Percentiles rank a stretch among this genome's conserved stretches.
Evolutionary conservation across 768 basidiomycete species (phyloP).

Genomic region (Naganishia kalamii): DNA sequence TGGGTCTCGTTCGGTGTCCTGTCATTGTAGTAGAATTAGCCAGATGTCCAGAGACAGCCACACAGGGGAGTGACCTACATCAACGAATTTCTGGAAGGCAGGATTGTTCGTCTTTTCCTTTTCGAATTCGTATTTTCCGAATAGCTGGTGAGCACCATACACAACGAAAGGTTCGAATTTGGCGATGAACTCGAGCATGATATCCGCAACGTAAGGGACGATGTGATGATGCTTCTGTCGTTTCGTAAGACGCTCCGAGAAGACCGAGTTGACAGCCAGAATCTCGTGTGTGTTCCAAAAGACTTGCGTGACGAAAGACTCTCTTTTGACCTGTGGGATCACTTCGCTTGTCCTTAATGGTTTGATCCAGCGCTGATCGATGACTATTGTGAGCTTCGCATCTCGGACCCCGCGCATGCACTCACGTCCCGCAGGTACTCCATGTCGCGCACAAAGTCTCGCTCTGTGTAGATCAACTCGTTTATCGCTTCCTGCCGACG

Average conservation of each 20-base stretch:
- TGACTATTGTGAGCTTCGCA: not conserved
- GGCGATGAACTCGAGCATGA: conserved; percentile 77
- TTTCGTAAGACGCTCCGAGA: conserved; percentile 90
- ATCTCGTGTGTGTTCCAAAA: conserved; percentile 98
- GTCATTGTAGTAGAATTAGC: not conserved
- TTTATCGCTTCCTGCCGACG: conserved; percentile 96
- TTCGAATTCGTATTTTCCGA: conserved; percentile 98
- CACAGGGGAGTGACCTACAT: conserved; percentile 54
- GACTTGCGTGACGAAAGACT: conserved; percentile 83
- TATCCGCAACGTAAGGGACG: conserved; percentile 84
- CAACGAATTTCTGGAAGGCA: conserved; percentile 89
- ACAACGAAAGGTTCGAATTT: conserved; percentile 87
- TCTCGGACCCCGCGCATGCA: conserved; percentile 16
- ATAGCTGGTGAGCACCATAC: conserved; percentile 93
- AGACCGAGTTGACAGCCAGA: conserved; percentile 76
- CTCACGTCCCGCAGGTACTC: conserved; percentile 93
- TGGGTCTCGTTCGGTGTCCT: conserved; percentile 85
- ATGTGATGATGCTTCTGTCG: conserved; percentile 92
- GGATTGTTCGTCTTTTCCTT: conserved; percentile 92
- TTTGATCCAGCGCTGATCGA: conserved; percentile 73
- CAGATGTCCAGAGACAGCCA: not conserved
- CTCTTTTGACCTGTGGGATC: conserved; percentile 67
- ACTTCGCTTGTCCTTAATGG: conserved; percentile 70
- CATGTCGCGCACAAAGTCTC: conserved; percentile 96
- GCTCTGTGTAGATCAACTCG: conserved; percentile 86